These are phyloP conservation scores for Friedmanniomyces simplex DNA, from an alignment of 495 filamentous ascomycete species.

Conservation along the genomic window DNA sequence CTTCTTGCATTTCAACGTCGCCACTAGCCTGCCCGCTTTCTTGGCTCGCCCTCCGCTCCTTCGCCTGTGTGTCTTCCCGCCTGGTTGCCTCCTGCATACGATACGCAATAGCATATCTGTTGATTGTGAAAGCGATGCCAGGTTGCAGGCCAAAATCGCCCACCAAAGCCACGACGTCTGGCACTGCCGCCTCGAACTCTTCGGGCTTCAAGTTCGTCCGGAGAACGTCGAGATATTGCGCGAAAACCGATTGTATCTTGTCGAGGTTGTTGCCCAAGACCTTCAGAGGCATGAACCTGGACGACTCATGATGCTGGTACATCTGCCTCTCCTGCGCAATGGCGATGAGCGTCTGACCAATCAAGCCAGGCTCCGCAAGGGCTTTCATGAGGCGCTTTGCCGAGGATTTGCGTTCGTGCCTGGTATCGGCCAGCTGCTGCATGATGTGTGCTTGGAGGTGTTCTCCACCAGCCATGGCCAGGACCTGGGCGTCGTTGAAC, in stretches of 20 bases:
- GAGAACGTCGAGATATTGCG: slow-evolving; percentile 82
- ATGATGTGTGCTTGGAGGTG: slow-evolving; percentile 68
- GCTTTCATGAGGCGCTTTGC: slow-evolving; percentile 69
- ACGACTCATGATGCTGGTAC: slow-evolving; percentile 59
- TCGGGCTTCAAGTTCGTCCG: slow-evolving; percentile 63
- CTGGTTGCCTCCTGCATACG: slow-evolving; percentile 38
- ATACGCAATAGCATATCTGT: slow-evolving; percentile 53
- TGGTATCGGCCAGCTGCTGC: slow-evolving; percentile 63
- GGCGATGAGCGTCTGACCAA: slow-evolving; percentile 68
- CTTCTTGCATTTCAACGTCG: slow-evolving; percentile 26
- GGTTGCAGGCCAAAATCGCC: slow-evolving; percentile 71
- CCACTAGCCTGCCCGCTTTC: slow-evolving; percentile 18
- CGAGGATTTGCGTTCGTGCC: slow-evolving; percentile 50
- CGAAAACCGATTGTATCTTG: slow-evolving; percentile 72
- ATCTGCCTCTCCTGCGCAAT: slow-evolving; percentile 82
- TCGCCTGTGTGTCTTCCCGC: slow-evolving; percentile 17
- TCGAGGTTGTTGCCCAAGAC: slow-evolving; percentile 77
- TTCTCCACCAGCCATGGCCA: slow-evolving; percentile 77
- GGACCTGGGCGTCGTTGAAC: slow-evolving; percentile 76
- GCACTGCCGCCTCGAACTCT: slow-evolving; percentile 75
- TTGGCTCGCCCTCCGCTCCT: slow-evolving; percentile 2
- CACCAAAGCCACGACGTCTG: slow-evolving; percentile 60
- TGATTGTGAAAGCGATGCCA: slow-evolving; percentile 79
- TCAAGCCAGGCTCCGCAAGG: slow-evolving; percentile 59
- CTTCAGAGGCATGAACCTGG: slow-evolving; percentile 63